A percentile compares a stretch with the other conserved stretches of the same genome.
These are phyloP conservation scores for Paracoccidioides lutzii DNA, from an alignment of 2,329 filamentous ascomycete species.

Conservation along the genomic window DNA sequence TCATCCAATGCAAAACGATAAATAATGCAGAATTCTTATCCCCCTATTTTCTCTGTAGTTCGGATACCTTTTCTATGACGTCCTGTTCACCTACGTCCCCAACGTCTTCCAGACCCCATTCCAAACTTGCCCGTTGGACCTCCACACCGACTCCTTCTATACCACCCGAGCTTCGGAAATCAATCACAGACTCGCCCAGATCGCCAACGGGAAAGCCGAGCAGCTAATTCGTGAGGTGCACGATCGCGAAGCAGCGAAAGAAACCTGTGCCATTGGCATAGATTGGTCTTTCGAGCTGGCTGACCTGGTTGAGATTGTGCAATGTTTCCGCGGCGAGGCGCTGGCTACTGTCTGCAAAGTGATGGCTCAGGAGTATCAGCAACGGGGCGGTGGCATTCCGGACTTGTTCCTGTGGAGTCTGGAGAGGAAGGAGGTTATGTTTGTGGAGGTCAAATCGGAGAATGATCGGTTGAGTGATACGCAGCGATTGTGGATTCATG, in stretches of 20 bases:
- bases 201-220: slow-evolving; percentile 67
- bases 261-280: slow-evolving; percentile 79
- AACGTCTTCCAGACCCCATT: slow-evolving; percentile 96
- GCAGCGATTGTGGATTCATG: slow-evolving; percentile 92
- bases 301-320: slow-evolving; percentile 66
- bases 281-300: slow-evolving; percentile 76
- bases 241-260: slow-evolving; percentile 51
- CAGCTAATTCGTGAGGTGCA: slow-evolving; percentile 56
- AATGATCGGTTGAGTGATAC: slow-evolving; percentile 94
- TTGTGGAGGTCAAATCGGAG: slow-evolving; percentile 66
- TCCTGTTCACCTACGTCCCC: slow-evolving; percentile 83
- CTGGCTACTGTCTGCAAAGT: slow-evolving; percentile 81
- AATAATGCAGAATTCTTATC: background rate
- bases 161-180: slow-evolving; percentile 76
- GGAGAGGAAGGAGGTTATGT: slow-evolving; percentile 52
- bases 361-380: slow-evolving; percentile 86
- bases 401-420: slow-evolving; percentile 81
- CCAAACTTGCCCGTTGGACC: slow-evolving; percentile 83
- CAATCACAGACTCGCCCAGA: slow-evolving; percentile 71
- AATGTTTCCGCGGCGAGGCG: slow-evolving; percentile 66
- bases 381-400: slow-evolving; percentile 74
- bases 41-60: slow-evolving; percentile 32
- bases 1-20: no score
- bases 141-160: slow-evolving; percentile 89
- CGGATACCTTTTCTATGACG: slow-evolving; percentile 82